These are phyloP conservation scores for Sutorius eximius DNA, from an alignment of 1,284 basidiomycete species.

Conservation along the genomic window DNA sequence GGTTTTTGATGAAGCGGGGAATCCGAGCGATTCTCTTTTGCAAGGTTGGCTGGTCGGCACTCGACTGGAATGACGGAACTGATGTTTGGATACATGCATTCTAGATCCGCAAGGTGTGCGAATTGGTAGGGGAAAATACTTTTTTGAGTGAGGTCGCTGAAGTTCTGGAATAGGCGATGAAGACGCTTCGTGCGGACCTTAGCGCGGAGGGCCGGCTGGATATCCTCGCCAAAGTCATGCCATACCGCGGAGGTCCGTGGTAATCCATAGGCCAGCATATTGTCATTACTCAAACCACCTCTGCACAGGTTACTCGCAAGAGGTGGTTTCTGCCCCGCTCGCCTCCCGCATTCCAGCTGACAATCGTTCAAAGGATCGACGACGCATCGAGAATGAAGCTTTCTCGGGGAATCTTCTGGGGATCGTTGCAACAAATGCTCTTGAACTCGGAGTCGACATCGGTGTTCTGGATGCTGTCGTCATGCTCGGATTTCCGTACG, in stretches of 20 bases:
- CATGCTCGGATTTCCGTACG: constrained; percentile 85
- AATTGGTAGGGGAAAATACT: constrained; percentile 53
- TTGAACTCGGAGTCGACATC: constrained; percentile 91
- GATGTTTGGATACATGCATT: neutral
- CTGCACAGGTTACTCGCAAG: constrained; percentile 54
- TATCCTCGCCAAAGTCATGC: constrained; percentile 75
- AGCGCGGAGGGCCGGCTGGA: constrained; percentile 76
- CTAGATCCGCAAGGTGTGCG: constrained; percentile 79
- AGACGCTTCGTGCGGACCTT: constrained; percentile 71
- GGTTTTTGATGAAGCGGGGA: constrained; percentile 80
- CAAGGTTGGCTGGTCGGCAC: constrained; percentile 50
- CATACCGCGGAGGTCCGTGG: constrained; percentile 77
- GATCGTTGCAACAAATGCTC: constrained; percentile 88
- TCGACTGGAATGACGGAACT: neutral
- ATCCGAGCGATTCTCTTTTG: constrained; percentile 86
- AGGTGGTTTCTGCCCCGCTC: constrained; percentile 38
- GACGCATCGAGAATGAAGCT: constrained; percentile 83
- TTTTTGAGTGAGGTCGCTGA: neutral
- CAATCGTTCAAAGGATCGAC: constrained; percentile 59
- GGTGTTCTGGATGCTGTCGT: constrained; percentile 87
- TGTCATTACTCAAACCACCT: neutral
- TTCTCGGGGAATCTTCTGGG: constrained; percentile 82
- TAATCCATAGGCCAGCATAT: neutral
- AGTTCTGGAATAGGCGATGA: constrained; percentile 61
- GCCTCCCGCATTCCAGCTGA: constrained; percentile 2